A percentile compares a stretch with the other conserved stretches of the same genome.
These are phyloP conservation scores for Dactylellina parvicollis DNA, from an alignment of 2,329 filamentous ascomycete genomes.

Conservation along the genomic window DNA sequence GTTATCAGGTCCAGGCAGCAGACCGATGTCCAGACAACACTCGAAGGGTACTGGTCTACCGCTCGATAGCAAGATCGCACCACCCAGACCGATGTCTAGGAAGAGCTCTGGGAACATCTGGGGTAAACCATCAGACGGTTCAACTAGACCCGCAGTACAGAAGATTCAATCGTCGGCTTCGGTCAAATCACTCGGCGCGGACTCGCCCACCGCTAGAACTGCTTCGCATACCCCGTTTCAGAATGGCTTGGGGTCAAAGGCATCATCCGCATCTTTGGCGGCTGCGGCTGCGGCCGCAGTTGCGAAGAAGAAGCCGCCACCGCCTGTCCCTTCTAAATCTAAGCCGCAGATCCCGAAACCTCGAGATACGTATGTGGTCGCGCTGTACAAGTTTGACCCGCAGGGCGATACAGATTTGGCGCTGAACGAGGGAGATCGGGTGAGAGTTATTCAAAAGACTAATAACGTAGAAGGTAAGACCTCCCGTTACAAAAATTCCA, in stretches of 20 bases:
- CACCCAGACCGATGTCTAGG: slow-evolving; percentile 29
- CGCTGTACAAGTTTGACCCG: slow-evolving; percentile 35
- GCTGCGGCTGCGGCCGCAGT: slow-evolving; percentile 33
- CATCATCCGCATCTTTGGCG: slow-evolving; percentile 21
- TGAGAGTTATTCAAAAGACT: slow-evolving; percentile 41
- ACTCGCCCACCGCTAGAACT: background rate
- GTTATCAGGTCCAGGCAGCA: background rate
- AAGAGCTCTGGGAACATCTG: slow-evolving; percentile 32
- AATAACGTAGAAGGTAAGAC: slow-evolving; percentile 36
- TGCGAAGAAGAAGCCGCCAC: slow-evolving; percentile 52
- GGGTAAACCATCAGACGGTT: slow-evolving; percentile 35
- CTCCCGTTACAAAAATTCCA: background rate
- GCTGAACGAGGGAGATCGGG: slow-evolving; percentile 39
- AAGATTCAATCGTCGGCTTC: slow-evolving; percentile 51
- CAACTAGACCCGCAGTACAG: slow-evolving; percentile 8
- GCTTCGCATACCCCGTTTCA: background rate
- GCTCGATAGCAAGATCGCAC: slow-evolving; percentile 21
- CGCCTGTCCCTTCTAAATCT: slow-evolving; percentile 40
- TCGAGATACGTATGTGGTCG: slow-evolving; percentile 25
- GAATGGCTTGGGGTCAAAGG: slow-evolving; percentile 7
- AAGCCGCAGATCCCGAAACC: slow-evolving; percentile 40
- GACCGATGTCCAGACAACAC: slow-evolving; percentile 28
- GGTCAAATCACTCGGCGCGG: slow-evolving; percentile 20
- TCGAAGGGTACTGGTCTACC: slow-evolving; percentile 14
- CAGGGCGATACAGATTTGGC: slow-evolving; percentile 36